Evolutionary conservation across 106 monocot species (phyloP).

Genomic region (Dioscorea zingiberensis): DNA sequence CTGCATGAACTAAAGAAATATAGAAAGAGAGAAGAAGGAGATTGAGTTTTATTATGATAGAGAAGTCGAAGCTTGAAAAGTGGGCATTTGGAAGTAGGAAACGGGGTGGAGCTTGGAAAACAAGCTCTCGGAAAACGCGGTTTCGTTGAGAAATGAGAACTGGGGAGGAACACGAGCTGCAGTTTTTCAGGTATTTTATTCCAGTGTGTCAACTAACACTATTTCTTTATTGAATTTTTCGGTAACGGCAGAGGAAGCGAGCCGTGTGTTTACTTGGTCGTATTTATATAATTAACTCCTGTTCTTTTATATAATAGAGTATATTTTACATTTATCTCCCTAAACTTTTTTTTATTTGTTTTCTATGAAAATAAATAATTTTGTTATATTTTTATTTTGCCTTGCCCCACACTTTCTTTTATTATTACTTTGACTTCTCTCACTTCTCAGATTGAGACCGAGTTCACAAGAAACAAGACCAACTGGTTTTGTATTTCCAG

Average conservation of each 20-base stretch:
- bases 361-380: too few relatives aligned
- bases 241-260: neutral
- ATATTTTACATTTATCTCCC: too few relatives aligned
- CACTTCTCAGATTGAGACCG: too few relatives aligned
- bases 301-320: too few relatives aligned
- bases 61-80: neutral
- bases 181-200: neutral
- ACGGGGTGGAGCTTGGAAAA: too few relatives aligned
- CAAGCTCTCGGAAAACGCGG: neutral
- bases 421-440: too few relatives aligned
- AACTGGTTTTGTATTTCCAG: too few relatives aligned
- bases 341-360: too few relatives aligned
- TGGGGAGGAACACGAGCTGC: neutral
- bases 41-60: neutral
- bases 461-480: too few relatives aligned
- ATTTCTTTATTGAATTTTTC: neutral
- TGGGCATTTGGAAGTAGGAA: neutral
- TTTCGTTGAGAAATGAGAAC: neutral
- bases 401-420: too few relatives aligned
- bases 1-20: neutral
- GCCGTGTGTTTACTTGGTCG: neutral
- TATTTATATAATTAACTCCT: too few relatives aligned
- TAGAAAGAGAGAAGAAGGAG: neutral
- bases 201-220: neutral
- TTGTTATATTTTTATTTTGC: too few relatives aligned